A percentile compares a stretch with the other conserved stretches of the same genome.
Conservation (phyloP, 805 yeast genomes). For the Kurtzmaniella cleridarum region DNA sequence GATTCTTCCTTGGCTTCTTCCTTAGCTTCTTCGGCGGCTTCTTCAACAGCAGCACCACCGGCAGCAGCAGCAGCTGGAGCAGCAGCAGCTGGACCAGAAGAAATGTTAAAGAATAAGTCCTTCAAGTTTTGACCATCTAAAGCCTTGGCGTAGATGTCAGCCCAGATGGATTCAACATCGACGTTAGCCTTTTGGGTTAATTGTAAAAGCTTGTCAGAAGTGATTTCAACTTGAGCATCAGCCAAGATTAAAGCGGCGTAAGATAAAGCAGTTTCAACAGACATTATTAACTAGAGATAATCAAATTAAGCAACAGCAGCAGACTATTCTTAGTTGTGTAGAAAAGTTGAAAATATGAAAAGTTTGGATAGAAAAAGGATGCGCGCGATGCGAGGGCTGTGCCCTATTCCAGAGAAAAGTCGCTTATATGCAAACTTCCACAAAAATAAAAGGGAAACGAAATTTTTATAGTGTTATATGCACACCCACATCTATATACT, state of each 20-base stretch:
- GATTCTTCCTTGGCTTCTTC: slow-evolving; percentile 29
- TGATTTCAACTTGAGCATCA: slow-evolving; percentile 42
- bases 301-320: slow-evolving; percentile 42
- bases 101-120: slow-evolving; percentile 45
- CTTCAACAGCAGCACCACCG: slow-evolving; percentile 30
- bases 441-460: too few species aligned
- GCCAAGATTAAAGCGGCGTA: slow-evolving; percentile 49
- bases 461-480: too few species aligned
- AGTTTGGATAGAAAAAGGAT: neutral
- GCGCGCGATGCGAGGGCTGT: too few species aligned
- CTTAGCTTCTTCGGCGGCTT: slow-evolving; percentile 23
- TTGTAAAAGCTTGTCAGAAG: slow-evolving; percentile 39
- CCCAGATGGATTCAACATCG: slow-evolving; percentile 43
- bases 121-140: slow-evolving; percentile 43
- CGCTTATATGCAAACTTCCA: too few species aligned
- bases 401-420: too few species aligned
- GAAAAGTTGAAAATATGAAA: neutral
- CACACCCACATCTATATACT: too few species aligned
- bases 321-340: slow-evolving; percentile 43
- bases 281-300: slow-evolving; percentile 45
- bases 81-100: slow-evolving; percentile 41
- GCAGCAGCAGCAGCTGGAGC: slow-evolving; percentile 33
- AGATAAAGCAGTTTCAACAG: slow-evolving; percentile 44
- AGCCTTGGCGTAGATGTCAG: slow-evolving; percentile 44
- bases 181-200: slow-evolving; percentile 38